Conservation (phyloP, 345 rosid species). For the Arabis alpina region DNA sequence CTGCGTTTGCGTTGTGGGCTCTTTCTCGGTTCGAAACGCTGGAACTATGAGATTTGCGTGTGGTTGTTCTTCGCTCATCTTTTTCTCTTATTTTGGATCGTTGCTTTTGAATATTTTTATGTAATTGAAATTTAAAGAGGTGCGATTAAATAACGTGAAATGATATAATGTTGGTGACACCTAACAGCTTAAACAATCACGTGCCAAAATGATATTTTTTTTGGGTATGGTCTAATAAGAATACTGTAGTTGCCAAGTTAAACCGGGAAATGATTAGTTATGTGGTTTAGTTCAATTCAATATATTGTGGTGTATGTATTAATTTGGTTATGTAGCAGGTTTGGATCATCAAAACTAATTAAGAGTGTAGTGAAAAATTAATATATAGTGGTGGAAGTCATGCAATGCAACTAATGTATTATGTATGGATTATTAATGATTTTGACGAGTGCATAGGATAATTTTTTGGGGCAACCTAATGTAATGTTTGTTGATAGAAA, state of each 20-base stretch:
- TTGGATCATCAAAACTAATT: too few species aligned
- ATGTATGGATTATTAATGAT: too few species aligned
- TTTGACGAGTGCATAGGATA: too few species aligned
- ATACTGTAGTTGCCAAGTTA: neutral
- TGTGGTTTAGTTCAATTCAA: too few species aligned
- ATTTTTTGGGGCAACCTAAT: too few species aligned
- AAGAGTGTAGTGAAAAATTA: too few species aligned
- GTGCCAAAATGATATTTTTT: conserved; percentile 3
- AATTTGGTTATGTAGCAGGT: too few species aligned
- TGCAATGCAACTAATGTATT: too few species aligned
- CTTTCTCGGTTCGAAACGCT: conserved; percentile 32
- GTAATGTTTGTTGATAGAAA: too few species aligned
- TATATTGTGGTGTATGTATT: too few species aligned
- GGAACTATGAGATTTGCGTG: conserved; percentile 39
- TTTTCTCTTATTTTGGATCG: neutral
- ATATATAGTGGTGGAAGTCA: too few species aligned
- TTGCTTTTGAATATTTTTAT: neutral
- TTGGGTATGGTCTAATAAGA: neutral
- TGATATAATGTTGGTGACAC: conserved; percentile 35
- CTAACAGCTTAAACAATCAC: conserved; percentile 27
- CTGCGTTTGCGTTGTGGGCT: conserved; percentile 23
- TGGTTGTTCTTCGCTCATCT: conserved; percentile 35
- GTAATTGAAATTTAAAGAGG: neutral
- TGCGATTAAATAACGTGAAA: conserved; percentile 1
- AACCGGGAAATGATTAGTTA: neutral